Evolutionary conservation across 805 yeast genomes (phyloP).

Genomic region (Sungouiozyma intestinalis): DNA sequence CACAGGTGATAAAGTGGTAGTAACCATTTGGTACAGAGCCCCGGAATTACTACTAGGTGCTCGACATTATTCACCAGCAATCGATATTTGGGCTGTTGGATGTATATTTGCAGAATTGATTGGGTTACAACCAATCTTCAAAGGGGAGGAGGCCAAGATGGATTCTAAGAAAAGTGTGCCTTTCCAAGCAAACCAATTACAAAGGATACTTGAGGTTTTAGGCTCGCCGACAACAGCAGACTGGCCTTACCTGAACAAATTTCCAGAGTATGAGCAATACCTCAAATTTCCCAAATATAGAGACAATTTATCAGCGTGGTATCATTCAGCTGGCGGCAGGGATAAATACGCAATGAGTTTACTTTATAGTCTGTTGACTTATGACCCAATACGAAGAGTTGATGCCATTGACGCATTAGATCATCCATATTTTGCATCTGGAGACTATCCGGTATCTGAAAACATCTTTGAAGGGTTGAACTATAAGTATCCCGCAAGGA

Average conservation of each 20-base stretch:
- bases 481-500: slow-evolving; percentile 71
- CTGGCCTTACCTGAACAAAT: slow-evolving; percentile 72
- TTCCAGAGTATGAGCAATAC: slow-evolving; percentile 73
- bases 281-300: slow-evolving; percentile 47
- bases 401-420: slow-evolving; percentile 68
- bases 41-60: slow-evolving; percentile 88
- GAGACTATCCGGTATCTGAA: slow-evolving; percentile 56
- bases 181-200: slow-evolving; percentile 85
- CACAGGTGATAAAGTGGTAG: slow-evolving; percentile 92
- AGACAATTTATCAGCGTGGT: slow-evolving; percentile 70
- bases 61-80: slow-evolving; percentile 84
- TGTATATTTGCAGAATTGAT: slow-evolving; percentile 87
- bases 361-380: slow-evolving; percentile 54
- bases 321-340: slow-evolving; percentile 66
- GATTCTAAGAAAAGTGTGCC: slow-evolving; percentile 90
- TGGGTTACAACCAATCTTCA: slow-evolving; percentile 84
- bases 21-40: slow-evolving; percentile 94
- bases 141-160: slow-evolving; percentile 96
- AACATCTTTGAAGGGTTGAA: slow-evolving; percentile 74
- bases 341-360: slow-evolving; percentile 60
- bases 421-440: slow-evolving; percentile 59
- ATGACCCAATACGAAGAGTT: slow-evolving; percentile 72
- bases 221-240: slow-evolving; percentile 75
- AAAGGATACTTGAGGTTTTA: slow-evolving; percentile 81
- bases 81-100: slow-evolving; percentile 94